phyloP scores from a whole-genome alignment of 2,329 filamentous ascomycete species.

The Clathrospora elynae region DNA sequence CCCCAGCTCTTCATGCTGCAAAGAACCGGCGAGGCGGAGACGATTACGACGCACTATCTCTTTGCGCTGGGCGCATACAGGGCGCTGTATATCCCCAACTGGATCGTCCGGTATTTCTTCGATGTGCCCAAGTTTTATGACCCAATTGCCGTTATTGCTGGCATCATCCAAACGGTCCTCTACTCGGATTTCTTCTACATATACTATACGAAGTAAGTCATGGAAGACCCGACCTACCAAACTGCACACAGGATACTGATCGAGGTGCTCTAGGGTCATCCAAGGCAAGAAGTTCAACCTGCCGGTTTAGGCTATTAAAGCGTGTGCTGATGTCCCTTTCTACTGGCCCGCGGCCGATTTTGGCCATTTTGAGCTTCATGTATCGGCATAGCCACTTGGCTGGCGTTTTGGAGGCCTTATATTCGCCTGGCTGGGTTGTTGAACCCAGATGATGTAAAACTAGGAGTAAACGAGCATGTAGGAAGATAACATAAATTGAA shows the following conservation, averaged over 20 bases:
- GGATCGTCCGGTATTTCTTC: slow-evolving; percentile 87
- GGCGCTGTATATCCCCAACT: slow-evolving; percentile 97
- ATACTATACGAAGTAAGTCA: slow-evolving; percentile 87
- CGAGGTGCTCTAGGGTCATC: slow-evolving; percentile 49
- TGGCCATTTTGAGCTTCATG: slow-evolving; percentile 10
- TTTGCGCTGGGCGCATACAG: slow-evolving; percentile 92
- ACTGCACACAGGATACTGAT: background rate
- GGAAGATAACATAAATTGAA: slow-evolving; percentile 4
- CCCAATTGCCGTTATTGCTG: slow-evolving; percentile 85
- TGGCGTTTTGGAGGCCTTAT: slow-evolving; percentile 11
- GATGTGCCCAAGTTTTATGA: slow-evolving; percentile 74
- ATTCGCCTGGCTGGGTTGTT: slow-evolving; percentile 1
- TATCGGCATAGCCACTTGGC: slow-evolving; percentile 8
- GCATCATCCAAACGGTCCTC: slow-evolving; percentile 88
- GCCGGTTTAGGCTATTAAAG: slow-evolving; percentile 50
- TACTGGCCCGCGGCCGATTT: slow-evolving; percentile 10
- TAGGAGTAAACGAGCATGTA: background rate
- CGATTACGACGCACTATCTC: slow-evolving; percentile 98
- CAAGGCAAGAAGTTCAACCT: slow-evolving; percentile 62
- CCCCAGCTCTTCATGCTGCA: slow-evolving; percentile 98
- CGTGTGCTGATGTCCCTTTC: slow-evolving; percentile 6
- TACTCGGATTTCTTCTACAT: slow-evolving; percentile 99
- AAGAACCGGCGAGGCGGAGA: slow-evolving; percentile 95
- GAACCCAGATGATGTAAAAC: background rate
- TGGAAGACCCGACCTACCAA: background rate